Percentiles rank a stretch among this genome's conserved stretches.
These are phyloP conservation scores for Populus simonii DNA, from an alignment of 345 rosid genomes.

Conservation along the genomic window DNA sequence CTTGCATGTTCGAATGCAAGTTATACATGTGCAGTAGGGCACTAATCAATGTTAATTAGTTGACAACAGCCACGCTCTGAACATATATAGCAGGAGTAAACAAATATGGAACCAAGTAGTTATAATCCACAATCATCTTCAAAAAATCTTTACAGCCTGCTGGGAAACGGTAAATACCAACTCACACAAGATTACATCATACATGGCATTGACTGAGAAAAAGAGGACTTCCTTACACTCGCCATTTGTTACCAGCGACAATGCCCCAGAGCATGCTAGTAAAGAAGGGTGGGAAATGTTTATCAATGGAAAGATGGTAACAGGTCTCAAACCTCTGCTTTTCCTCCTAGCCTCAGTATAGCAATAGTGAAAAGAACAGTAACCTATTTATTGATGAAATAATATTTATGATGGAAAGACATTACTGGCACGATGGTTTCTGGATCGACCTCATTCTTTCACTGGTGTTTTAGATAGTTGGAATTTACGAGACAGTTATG, in stretches of 20 bases:
- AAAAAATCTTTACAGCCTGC: background rate
- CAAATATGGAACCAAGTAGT: background rate
- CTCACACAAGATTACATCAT: background rate
- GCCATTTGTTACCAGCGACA: no score
- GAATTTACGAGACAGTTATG: no score
- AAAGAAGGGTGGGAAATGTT: no score
- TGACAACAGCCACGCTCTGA: no score
- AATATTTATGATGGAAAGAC: background rate
- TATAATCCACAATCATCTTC: background rate
- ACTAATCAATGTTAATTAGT: no score
- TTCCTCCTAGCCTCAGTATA: background rate
- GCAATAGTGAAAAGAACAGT: background rate
- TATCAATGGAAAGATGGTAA: no score
- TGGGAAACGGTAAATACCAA: background rate
- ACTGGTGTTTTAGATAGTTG: background rate
- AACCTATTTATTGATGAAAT: no score
- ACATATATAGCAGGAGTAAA: no score
- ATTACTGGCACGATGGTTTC: background rate
- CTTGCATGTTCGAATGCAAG: no score
- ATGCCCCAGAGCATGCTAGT: no score
- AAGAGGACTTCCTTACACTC: no score
- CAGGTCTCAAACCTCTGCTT: background rate
- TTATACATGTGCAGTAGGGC: no score
- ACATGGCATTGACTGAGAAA: background rate
- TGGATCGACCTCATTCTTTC: background rate